Conservation (phyloP, 2,329 filamentous ascomycete genomes). For the Dactylellina sp. region DNA sequence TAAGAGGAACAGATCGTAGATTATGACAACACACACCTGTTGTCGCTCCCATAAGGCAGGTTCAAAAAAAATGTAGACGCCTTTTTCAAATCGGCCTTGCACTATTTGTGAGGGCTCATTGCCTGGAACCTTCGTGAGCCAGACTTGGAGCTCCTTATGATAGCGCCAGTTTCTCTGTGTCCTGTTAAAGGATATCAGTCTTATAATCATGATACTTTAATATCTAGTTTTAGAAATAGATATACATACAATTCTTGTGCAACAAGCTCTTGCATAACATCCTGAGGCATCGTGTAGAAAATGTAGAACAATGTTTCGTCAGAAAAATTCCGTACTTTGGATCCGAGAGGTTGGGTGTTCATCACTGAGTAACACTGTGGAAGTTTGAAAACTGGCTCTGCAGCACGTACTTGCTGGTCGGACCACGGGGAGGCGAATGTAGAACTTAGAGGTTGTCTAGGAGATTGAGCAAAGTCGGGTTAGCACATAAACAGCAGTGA, state of each 20-base stretch:
- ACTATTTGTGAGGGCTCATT: conserved; percentile 65
- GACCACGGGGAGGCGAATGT: conserved; percentile 74
- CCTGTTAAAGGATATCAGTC: conserved; percentile 39
- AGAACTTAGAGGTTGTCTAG: conserved; percentile 70
- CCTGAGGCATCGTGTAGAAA: conserved; percentile 76
- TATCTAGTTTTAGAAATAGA: not conserved
- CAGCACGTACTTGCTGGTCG: conserved; percentile 69
- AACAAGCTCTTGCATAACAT: conserved; percentile 75
- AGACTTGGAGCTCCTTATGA: conserved; percentile 69
- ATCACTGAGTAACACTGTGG: conserved; percentile 75
- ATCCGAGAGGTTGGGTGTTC: conserved; percentile 73
- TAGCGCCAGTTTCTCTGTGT: conserved; percentile 66
- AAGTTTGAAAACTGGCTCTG: conserved; percentile 74
- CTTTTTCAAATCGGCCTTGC: conserved; percentile 67
- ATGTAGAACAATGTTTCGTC: conserved; percentile 77
- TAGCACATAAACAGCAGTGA: conserved; percentile 38
- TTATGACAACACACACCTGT: conserved; percentile 63
- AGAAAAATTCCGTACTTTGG: conserved; percentile 71
- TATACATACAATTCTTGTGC: conserved; percentile 70
- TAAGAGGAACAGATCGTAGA: not conserved
- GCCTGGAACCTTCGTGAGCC: conserved; percentile 69
- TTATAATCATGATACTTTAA: not conserved
- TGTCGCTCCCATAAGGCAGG: conserved; percentile 69
- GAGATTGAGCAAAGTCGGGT: conserved; percentile 38
- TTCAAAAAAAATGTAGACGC: conserved; percentile 70